These are phyloP conservation scores for Galerina sulciceps DNA, from an alignment of 768 basidiomycete species.

Conservation along the genomic window DNA sequence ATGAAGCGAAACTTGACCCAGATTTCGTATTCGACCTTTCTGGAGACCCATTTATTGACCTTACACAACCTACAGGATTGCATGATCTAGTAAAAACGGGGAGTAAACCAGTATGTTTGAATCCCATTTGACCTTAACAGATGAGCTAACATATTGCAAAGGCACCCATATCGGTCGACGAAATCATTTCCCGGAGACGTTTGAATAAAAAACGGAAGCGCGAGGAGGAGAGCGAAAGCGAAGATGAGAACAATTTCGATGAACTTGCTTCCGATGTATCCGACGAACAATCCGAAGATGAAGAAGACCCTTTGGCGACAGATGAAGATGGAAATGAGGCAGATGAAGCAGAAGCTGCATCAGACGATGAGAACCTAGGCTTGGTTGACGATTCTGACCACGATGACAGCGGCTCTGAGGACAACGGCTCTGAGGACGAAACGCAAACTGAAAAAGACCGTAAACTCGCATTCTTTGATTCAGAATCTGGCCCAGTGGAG, in stretches of 20 bases:
- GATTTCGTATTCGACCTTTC: slow-evolving; percentile 83
- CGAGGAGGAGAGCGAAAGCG: slow-evolving; percentile 44
- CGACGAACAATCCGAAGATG: slow-evolving; percentile 33
- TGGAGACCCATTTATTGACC: slow-evolving; percentile 69
- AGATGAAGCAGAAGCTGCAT: slow-evolving; percentile 32
- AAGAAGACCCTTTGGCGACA: slow-evolving; percentile 37
- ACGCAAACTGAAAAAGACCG: slow-evolving; percentile 73
- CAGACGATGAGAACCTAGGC: slow-evolving; percentile 13
- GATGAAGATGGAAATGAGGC: slow-evolving; percentile 30
- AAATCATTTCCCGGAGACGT: slow-evolving; percentile 83
- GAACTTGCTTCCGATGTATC: slow-evolving; percentile 34
- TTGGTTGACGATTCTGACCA: slow-evolving; percentile 46
- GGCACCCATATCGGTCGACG: slow-evolving; percentile 87
- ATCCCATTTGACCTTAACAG: slow-evolving; percentile 8
- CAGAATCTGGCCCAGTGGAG: slow-evolving; percentile 49
- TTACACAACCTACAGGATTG: slow-evolving; percentile 47
- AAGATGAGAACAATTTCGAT: slow-evolving; percentile 31
- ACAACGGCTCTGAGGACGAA: slow-evolving; percentile 54
- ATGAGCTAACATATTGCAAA: slow-evolving; percentile 28
- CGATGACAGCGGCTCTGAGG: too few species aligned
- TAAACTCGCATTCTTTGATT: slow-evolving; percentile 89
- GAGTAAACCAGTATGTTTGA: slow-evolving; percentile 58
- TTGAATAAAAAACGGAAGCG: slow-evolving; percentile 70
- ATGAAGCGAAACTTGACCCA: slow-evolving; percentile 72
- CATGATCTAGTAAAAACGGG: slow-evolving; percentile 66